Evolutionary conservation across 345 rosid species (phyloP), one percentile per base, ranked within the genome.

Genomic region (Trapa bicornis): DNA sequence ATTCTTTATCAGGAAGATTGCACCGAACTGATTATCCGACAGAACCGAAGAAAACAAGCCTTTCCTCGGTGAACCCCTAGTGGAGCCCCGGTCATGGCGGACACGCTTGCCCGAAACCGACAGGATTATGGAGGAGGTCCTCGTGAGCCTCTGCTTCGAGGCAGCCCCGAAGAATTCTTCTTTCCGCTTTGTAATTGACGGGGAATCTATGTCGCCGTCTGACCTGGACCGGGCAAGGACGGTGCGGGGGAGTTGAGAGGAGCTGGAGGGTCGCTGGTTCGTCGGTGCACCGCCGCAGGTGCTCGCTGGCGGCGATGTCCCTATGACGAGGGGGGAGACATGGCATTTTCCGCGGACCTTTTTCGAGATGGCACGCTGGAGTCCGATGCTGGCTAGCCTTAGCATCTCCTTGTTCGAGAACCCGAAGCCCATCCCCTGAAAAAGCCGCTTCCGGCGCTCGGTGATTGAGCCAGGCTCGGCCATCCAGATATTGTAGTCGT

Each of bases 1-100:
- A 71, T 89, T 91, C 85, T 87, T 94, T 52, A 91, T 91, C 74
- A 94, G 68, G 84, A 87, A 86, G 62, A 94, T 87, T 4, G 95
- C 89, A 32, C 86, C 87, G 16, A 87, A 78, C 0, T 67, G 72
- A 52, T 57, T 75, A 4, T 75, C 72, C 0, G 93, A 83, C 6
- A 77, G 33, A 47, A 52, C 52, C 29, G 29, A 22, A 1, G 85
- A 66, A 9, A 86, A 71, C 5, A 82, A 62, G 36, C 75, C 64
- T 4, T 69, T 75, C 37, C 69, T 67, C 0, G 85, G 73, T 1
- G 78, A 70, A 53, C 74, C 72, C 71, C 77, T 80, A 12, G 70
- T 68, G 22, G 80, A 70, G 37, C 86, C 89, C 15, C 74, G 81
- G 63, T 74, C 73, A 0, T 80, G 80, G 68, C 72, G 76, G 0